A percentile compares a stretch with the other conserved stretches of the same genome.
Conservation (phyloP, 1,284 basidiomycete genomes). For the Hypsizygus ulmarius region DNA sequence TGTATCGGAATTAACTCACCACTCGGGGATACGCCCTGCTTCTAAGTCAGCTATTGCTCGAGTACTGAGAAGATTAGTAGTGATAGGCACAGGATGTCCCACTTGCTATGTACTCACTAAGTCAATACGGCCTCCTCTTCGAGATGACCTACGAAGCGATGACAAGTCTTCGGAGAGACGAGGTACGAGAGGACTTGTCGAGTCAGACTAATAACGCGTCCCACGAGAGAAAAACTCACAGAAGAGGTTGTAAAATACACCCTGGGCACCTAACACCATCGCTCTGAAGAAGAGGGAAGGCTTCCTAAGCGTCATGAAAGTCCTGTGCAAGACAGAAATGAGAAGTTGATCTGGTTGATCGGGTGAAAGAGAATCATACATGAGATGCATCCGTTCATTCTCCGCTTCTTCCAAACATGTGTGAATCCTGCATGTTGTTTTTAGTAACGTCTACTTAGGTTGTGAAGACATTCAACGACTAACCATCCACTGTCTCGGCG, state of each 20-base stretch:
- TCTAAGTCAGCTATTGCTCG: slow-evolving; percentile 83
- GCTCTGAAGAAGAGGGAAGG: slow-evolving; percentile 79
- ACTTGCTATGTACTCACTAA: slow-evolving; percentile 49
- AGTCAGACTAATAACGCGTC: slow-evolving; percentile 6
- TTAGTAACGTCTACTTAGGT: not conserved
- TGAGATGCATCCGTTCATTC: slow-evolving; percentile 93
- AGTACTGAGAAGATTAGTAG: slow-evolving; percentile 47
- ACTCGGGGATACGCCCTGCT: slow-evolving; percentile 84
- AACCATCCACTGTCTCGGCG: slow-evolving; percentile 86
- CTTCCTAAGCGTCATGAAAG: slow-evolving; percentile 84
- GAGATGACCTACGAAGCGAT: slow-evolving; percentile 90
- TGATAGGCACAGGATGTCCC: not conserved
- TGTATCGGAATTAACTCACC: slow-evolving; percentile 41
- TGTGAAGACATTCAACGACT: slow-evolving; percentile 9
- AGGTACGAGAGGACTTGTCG: slow-evolving; percentile 74
- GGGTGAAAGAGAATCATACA: slow-evolving; percentile 45
- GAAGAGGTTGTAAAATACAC: slow-evolving; percentile 89
- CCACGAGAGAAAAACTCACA: slow-evolving; percentile 47
- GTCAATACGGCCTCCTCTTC: slow-evolving; percentile 95
- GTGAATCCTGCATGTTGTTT: slow-evolving; percentile 43
- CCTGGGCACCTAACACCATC: slow-evolving; percentile 84
- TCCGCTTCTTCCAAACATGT: slow-evolving; percentile 92
- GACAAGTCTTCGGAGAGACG: slow-evolving; percentile 79
- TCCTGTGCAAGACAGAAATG: slow-evolving; percentile 44
- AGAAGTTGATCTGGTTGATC: slow-evolving; percentile 9